phyloP scores from a whole-genome alignment of 2,329 filamentous ascomycete genomes.

The Lasiodiplodia gonubiensis region DNA sequence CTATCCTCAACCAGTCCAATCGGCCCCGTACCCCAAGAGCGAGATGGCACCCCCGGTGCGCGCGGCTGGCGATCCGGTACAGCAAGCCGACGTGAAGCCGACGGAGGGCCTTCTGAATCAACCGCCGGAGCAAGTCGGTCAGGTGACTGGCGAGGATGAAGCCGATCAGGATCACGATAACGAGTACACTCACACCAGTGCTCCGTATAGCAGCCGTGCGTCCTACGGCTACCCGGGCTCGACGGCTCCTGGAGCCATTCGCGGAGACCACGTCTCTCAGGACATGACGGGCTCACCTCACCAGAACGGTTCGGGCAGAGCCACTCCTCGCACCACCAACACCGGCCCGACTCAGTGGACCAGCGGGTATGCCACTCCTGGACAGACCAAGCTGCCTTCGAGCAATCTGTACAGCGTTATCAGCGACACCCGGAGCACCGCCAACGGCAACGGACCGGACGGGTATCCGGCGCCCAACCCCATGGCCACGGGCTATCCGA shows the following conservation, averaged over 20 bases:
- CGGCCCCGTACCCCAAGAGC: slow-evolving; percentile 71
- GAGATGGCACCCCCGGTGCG: slow-evolving; percentile 67
- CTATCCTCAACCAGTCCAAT: slow-evolving; percentile 61
- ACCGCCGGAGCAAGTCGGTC: slow-evolving; percentile 56
- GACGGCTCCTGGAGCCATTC: slow-evolving; percentile 68
- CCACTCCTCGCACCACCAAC: slow-evolving; percentile 80
- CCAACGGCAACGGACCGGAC: slow-evolving; percentile 72
- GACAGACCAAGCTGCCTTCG: slow-evolving; percentile 69
- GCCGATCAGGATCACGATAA: slow-evolving; percentile 76
- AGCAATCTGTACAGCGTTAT: slow-evolving; percentile 91
- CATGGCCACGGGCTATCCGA: slow-evolving; percentile 65
- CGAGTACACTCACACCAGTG: slow-evolving; percentile 84
- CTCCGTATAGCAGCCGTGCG: slow-evolving; percentile 71
- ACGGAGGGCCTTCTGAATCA: slow-evolving; percentile 63
- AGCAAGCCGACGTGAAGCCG: slow-evolving; percentile 68
- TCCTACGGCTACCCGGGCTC: slow-evolving; percentile 78
- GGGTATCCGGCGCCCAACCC: slow-evolving; percentile 73
- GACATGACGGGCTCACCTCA: slow-evolving; percentile 87
- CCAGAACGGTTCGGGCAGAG: slow-evolving; percentile 79
- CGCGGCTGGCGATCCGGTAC: slow-evolving; percentile 66
- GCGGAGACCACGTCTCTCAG: slow-evolving; percentile 74
- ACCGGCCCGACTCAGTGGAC: slow-evolving; percentile 75
- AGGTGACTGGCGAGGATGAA: slow-evolving; percentile 67
- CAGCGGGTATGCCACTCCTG: slow-evolving; percentile 77
- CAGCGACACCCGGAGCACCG: slow-evolving; percentile 73